Evolutionary conservation across 78 protist genomes (phyloP), one percentile per base, ranked within the genome.

Genomic region (Dictyostelium brefeldianum): DNA sequence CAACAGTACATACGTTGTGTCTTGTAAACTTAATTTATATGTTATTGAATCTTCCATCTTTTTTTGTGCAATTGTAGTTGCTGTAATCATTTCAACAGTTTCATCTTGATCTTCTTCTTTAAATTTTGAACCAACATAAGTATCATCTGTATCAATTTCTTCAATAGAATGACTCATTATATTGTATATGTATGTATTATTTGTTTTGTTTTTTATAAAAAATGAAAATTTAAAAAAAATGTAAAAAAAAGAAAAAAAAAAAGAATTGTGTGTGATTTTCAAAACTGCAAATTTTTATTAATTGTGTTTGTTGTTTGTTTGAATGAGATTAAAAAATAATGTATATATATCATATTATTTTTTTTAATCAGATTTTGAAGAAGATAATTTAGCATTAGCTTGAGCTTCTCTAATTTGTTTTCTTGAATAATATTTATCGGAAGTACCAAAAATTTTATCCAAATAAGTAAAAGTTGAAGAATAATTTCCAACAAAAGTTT

Each of bases 401-500:
- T 57, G 56, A 10, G 46, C 12, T 20, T 79, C 22, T 56, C 27
- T 81, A 9, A 25, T 20, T 29, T 56, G 15, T 36, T 31, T 12
- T 47, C 57, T 46, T 18, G 12, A 18, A 47, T 79, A 79, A 41
- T 80, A 90, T 56, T 90, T 90, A 56, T 62, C 85, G 22, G 89
- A 81, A 4, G 95, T 90, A 36, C 95, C 95, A 69, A 59, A 90
- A 25, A 78, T 31, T 64, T 31, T 22, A 79, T 90, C 95, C 9
- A 81, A 53, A 64, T 82, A 82, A 14, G 89, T 90, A 65, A 90
- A 90, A 22, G 95, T 90, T 17, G 95, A 90, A 41, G 95, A 43
- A 69, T 82, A 90, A 50, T 90, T 90, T 1, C 95, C 95, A 67
- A 82, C 79, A 50, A 93, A 93, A 18, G 84, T 79, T 46, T 93